These are phyloP conservation scores for Mycothermus thermophilus DNA, from an alignment of 495 filamentous ascomycete genomes.

Conservation along the genomic window DNA sequence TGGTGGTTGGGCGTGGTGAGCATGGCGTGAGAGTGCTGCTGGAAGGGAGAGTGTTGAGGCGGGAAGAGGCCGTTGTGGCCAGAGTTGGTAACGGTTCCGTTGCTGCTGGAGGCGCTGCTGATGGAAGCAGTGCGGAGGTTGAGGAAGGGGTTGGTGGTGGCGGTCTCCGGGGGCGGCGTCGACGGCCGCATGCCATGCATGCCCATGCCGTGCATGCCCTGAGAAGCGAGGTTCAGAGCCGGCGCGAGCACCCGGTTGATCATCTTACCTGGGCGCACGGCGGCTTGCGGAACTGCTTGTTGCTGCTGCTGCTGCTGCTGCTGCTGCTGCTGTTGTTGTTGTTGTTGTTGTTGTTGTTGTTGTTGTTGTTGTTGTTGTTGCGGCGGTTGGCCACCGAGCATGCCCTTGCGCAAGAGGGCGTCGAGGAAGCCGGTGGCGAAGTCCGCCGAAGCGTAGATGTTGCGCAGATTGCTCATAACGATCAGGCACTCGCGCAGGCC, in stretches of 20 bases:
- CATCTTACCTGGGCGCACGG: too few relatives aligned
- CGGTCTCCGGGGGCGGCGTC: conserved; percentile 31
- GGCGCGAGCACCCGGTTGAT: conserved; percentile 8
- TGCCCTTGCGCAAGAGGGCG: conserved; percentile 57
- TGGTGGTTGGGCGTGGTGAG: not conserved
- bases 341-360: not conserved
- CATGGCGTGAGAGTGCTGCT: too few relatives aligned
- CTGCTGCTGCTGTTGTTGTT: conserved; percentile 7
- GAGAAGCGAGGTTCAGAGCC: conserved; percentile 5
- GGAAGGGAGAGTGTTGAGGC: too few relatives aligned
- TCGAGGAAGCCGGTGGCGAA: conserved; percentile 77
- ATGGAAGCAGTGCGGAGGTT: not conserved
- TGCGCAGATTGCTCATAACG: conserved; percentile 64
- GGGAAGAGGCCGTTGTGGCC: not conserved
- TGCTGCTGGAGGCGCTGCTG: not conserved
- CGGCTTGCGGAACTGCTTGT: too few relatives aligned
- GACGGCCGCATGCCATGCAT: conserved; percentile 13
- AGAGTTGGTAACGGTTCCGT: not conserved
- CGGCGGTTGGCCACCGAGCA: conserved; percentile 43
- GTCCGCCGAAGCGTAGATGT: conserved; percentile 77
- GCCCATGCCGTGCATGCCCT: not conserved
- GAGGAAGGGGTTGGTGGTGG: conserved; percentile 11
- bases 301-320: conserved; percentile 2
- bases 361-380: conserved; percentile 5
- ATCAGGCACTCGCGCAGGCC: conserved; percentile 79